Base-by-base conservation (phyloP, 208 protist species). In the Leishmania gerbilli region DNA sequence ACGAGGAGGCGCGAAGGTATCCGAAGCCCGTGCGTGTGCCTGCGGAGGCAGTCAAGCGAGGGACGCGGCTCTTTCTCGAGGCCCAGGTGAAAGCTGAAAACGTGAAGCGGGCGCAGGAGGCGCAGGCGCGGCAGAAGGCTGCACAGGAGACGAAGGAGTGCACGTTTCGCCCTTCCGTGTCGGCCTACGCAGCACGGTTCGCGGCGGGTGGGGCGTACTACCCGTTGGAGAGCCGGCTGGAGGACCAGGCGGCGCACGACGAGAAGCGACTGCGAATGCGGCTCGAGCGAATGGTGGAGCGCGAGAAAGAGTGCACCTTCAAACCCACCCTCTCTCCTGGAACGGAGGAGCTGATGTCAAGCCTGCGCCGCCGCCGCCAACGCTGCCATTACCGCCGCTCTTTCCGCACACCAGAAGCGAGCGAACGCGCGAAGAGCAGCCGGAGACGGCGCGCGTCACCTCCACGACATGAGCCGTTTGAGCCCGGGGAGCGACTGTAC, bases 141-240 rank as follows among this genome's bases (percentile, higher is more conserved):
- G 79, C 74, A 42, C 78, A 87, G 77, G 72, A 84, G 58, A 85
- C 84, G 31, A 80, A 88, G 77, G 82, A 79, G 77, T 89, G 83
- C 74, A 91, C 88, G 53, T 97, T 97, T 78, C 79, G 84, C 68
- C 93, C 93, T 17, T 81, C 83, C 74, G 90, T 97, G 60, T 93
- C 93, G 13, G 42, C 58, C 15, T 85, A 89, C 60, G 88, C 93
- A 3, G 83, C 84, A 27, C 65, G 74, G 17, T 60, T 93, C 2
- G 84, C 84, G 11, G 53, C 17, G 13, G 42, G 42, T 1, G 79
- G 58, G 2, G 88, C 80, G 9, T 89, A 93, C 82, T 60, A 58
- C 8, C 74, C 88, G 1, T 74, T 89, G 8, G 80, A 84, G 68
- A 84, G 92, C 15, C 89, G 89, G 8, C 76, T 84, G 31, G 81